A percentile compares a stretch with the other conserved stretches of the same genome.
phyloP scores from a whole-genome alignment of 805 yeast species.

The Jamesozyma rosinii region DNA sequence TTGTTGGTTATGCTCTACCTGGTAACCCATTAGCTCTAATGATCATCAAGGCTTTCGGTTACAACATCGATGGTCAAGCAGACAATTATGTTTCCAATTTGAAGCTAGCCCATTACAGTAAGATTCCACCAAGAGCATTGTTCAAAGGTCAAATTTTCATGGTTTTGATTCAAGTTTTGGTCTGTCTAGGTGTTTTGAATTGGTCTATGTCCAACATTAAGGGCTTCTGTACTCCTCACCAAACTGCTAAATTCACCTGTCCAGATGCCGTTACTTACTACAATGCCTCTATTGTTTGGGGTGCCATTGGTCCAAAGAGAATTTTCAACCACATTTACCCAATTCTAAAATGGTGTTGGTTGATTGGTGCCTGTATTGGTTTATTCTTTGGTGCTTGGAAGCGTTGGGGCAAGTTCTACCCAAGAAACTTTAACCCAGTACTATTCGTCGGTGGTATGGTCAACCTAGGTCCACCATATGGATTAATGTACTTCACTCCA shows the following conservation, averaged over 20 bases:
- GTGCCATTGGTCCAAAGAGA: conserved; percentile 48
- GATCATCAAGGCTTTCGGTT: conserved; percentile 44
- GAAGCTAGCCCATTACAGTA: conserved; percentile 49
- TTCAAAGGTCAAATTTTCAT: conserved; percentile 39
- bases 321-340: conserved; percentile 54
- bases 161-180: conserved; percentile 26
- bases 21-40: conserved; percentile 48
- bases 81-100: conserved; percentile 49
- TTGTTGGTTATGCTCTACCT: conserved; percentile 47
- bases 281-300: conserved; percentile 46
- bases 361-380: conserved; percentile 40
- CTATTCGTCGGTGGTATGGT: conserved; percentile 43
- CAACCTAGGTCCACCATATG: conserved; percentile 42
- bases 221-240: conserved; percentile 31
- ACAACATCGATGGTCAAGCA: conserved; percentile 57
- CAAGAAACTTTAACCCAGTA: conserved; percentile 40
- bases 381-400: conserved; percentile 27
- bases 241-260: conserved; percentile 35
- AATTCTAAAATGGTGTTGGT: conserved; percentile 52
- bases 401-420: conserved; percentile 19
- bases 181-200: conserved; percentile 29
- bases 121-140: conserved; percentile 49
- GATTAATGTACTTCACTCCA: conserved; percentile 31
- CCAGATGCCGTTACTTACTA: conserved; percentile 37
- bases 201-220: conserved; percentile 31